These are phyloP conservation scores for Diaporthe sp. DNA, from an alignment of 2,329 filamentous ascomycete species.

Conservation along the genomic window DNA sequence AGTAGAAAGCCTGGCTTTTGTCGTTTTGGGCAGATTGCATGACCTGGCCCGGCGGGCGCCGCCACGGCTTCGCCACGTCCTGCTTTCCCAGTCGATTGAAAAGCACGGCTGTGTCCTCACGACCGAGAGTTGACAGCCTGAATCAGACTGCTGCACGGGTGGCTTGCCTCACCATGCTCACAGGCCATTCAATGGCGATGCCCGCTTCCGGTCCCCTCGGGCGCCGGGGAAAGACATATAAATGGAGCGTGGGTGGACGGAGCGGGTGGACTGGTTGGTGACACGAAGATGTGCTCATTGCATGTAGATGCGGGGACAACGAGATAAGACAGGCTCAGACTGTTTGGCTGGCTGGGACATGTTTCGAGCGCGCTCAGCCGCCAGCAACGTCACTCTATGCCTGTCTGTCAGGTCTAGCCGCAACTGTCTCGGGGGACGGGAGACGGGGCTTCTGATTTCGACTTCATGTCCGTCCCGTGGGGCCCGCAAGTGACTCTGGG, in stretches of 20 bases:
- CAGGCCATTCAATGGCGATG: neutral
- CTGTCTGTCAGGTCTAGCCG: slow-evolving; percentile 12
- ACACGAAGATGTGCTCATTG: neutral
- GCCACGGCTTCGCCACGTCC: neutral
- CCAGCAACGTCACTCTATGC: slow-evolving; percentile 3
- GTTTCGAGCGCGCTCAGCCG: slow-evolving; percentile 16
- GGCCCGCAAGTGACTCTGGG: neutral
- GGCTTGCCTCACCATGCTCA: slow-evolving; percentile 5
- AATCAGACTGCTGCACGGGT: neutral
- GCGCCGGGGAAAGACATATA: too few species aligned
- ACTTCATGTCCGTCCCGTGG: neutral
- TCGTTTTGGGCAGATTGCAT: neutral
- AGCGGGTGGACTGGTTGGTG: neutral
- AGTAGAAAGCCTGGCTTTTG: neutral
- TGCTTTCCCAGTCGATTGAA: neutral
- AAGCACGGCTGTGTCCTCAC: neutral
- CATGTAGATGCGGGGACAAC: neutral
- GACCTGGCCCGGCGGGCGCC: neutral
- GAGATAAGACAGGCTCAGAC: slow-evolving; percentile 9
- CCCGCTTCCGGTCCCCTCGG: slow-evolving; percentile 1
- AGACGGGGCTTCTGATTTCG: neutral
- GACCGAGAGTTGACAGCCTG: slow-evolving; percentile 6
- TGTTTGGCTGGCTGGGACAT: slow-evolving; percentile 17
- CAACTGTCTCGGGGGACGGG: neutral
- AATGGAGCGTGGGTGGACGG: neutral